Evolutionary conservation across 1,284 basidiomycete species (phyloP).

Genomic region (Puccinia brachypodii): DNA sequence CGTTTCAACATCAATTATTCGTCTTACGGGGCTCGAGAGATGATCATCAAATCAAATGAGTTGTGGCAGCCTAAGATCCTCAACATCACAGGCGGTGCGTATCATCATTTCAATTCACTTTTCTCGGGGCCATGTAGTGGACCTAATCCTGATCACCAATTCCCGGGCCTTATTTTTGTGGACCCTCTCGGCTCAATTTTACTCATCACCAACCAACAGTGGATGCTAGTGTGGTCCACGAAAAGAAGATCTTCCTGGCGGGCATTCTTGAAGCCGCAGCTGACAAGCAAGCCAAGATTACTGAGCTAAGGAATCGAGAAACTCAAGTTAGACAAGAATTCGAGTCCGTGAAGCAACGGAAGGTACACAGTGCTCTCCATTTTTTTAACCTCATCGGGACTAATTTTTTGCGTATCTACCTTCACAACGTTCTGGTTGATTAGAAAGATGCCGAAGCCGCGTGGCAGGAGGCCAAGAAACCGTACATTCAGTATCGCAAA

Average conservation of each 20-base stretch:
- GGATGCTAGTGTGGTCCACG: background rate
- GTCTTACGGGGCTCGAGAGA: constrained; percentile 30
- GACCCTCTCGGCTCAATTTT: too few species aligned
- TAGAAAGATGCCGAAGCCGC: constrained; percentile 26
- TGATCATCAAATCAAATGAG: constrained; percentile 31
- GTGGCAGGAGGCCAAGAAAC: constrained; percentile 4
- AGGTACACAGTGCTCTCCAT: background rate
- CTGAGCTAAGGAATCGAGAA: constrained; percentile 11
- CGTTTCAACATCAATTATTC: constrained; percentile 37
- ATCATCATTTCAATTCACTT: background rate
- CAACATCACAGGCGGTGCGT: constrained; percentile 27
- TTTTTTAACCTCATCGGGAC: background rate
- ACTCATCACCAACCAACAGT: constrained; percentile 11
- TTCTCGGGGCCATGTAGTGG: background rate
- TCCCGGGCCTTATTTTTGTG: too few species aligned
- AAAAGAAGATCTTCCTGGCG: background rate
- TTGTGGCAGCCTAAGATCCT: constrained; percentile 14
- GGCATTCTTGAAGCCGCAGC: background rate
- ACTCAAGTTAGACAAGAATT: constrained; percentile 14
- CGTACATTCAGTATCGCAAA: constrained; percentile 19
- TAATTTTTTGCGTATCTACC: background rate
- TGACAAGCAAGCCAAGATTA: constrained; percentile 15
- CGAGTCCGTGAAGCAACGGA: background rate
- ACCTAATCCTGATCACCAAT: too few species aligned
- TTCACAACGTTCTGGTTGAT: background rate